phyloP scores from a whole-genome alignment of 2,329 filamentous ascomycete species.

The Venturia carpophila region DNA sequence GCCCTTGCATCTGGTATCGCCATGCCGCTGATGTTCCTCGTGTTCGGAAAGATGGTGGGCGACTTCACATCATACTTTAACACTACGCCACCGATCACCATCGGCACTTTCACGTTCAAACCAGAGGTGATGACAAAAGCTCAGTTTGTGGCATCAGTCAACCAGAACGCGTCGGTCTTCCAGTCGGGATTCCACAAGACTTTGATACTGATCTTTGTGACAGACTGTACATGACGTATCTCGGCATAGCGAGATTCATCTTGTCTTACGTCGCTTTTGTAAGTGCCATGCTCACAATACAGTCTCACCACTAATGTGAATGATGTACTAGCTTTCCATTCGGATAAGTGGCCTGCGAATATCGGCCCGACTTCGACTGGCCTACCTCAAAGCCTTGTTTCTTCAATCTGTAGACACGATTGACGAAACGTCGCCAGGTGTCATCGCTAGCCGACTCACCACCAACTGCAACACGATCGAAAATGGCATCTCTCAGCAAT shows the following conservation, averaged over 20 bases:
- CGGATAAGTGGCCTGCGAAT: constrained; percentile 25
- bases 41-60: constrained; percentile 18
- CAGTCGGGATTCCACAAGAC: background rate
- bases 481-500: constrained; percentile 26
- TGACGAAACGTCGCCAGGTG: constrained; percentile 26
- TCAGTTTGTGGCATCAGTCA: constrained; percentile 32
- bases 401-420: constrained; percentile 25
- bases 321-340: constrained; percentile 24
- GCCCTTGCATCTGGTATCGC: constrained; percentile 17
- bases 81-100: constrained; percentile 1
- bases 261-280: constrained; percentile 51
- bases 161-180: constrained; percentile 36
- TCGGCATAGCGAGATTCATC: constrained; percentile 49
- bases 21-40: constrained; percentile 19
- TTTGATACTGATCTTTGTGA: constrained; percentile 2
- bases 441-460: constrained; percentile 27
- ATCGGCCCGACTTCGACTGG: constrained; percentile 26
- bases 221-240: constrained; percentile 51
- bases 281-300: constrained; percentile 14
- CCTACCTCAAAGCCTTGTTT: constrained; percentile 25
- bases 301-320: constrained; percentile 17
- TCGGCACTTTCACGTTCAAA: background rate
- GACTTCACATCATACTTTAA: constrained; percentile 19
- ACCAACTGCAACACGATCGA: constrained; percentile 26
- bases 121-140: constrained; percentile 1